phyloP scores from a whole-genome alignment of 306 rosid genomes.

The Acacia melanoxylon region DNA sequence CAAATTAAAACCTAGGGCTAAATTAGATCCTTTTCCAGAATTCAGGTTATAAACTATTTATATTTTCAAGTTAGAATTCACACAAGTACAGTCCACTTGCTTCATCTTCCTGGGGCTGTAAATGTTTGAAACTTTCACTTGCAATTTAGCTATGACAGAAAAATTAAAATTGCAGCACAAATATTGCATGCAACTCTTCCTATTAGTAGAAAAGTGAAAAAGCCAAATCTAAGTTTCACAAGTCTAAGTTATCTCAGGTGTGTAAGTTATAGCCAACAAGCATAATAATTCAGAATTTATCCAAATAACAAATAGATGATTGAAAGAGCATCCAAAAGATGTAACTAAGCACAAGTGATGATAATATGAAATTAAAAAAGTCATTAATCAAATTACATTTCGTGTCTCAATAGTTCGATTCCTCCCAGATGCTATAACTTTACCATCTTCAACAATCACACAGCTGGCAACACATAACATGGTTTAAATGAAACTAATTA shows the following conservation, averaged over 20 bases:
- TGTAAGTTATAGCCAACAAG: not conserved
- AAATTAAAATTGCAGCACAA: not conserved
- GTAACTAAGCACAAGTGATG: slow-evolving; percentile 15
- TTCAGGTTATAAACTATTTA: not conserved
- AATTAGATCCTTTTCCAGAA: not conserved
- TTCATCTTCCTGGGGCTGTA: not conserved
- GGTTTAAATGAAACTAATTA: slow-evolving; percentile 28
- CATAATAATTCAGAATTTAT: not conserved
- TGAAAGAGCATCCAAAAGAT: not conserved
- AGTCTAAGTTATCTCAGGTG: not conserved
- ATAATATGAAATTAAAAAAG: not conserved
- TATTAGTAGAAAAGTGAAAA: not conserved
- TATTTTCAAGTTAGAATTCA: slow-evolving; percentile 1
- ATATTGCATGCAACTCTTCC: not conserved
- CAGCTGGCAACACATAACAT: slow-evolving; percentile 52
- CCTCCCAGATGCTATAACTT: slow-evolving; percentile 80
- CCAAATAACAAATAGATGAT: slow-evolving; percentile 8
- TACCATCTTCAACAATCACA: slow-evolving; percentile 77
- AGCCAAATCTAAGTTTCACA: not conserved
- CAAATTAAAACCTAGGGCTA: not conserved
- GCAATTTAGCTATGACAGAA: not conserved
- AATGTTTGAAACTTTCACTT: not conserved
- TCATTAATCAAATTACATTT: slow-evolving; percentile 53
- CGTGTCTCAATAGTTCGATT: slow-evolving; percentile 83
- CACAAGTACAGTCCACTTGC: not conserved